These are phyloP conservation scores for Apiotrichum akiyoshidainum DNA, from an alignment of 1,284 basidiomycete species.

Conservation along the genomic window DNA sequence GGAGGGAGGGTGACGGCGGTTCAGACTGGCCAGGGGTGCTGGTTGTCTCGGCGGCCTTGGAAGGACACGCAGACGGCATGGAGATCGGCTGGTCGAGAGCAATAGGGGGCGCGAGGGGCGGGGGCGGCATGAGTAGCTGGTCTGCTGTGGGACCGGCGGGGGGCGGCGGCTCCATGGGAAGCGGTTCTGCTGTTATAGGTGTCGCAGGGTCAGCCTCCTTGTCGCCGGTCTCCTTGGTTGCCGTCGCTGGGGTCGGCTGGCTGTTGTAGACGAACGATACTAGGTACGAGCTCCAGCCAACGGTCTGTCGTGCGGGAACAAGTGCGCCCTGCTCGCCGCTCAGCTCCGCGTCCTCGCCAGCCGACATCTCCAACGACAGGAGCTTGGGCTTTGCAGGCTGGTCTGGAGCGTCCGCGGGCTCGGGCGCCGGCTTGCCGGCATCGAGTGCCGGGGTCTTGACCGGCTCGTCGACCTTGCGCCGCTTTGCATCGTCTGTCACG, in stretches of 20 bases:
- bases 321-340: background rate
- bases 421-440: background rate
- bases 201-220: background rate
- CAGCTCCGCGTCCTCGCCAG: too few species aligned
- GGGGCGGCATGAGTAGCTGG: background rate
- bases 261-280: conserved; percentile 28
- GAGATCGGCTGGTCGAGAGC: conserved; percentile 5
- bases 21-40: background rate
- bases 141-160: background rate
- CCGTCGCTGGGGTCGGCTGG: background rate
- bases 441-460: background rate
- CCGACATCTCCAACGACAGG: too few species aligned
- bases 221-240: background rate
- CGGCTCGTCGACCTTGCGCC: conserved; percentile 5
- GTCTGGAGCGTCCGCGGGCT: background rate
- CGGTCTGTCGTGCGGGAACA: background rate
- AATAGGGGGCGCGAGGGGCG: background rate
- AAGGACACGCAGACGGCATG: background rate
- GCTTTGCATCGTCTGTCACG: conserved; percentile 2
- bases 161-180: too few species aligned
- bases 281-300: conserved; percentile 35
- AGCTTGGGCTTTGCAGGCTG: background rate
- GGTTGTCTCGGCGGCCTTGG: background rate
- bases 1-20: background rate
- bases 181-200: background rate